A percentile compares a stretch with the other conserved stretches of the same genome.
Conservation (phyloP, 2,329 filamentous ascomycete genomes). For the Xylariaceae sp. region DNA sequence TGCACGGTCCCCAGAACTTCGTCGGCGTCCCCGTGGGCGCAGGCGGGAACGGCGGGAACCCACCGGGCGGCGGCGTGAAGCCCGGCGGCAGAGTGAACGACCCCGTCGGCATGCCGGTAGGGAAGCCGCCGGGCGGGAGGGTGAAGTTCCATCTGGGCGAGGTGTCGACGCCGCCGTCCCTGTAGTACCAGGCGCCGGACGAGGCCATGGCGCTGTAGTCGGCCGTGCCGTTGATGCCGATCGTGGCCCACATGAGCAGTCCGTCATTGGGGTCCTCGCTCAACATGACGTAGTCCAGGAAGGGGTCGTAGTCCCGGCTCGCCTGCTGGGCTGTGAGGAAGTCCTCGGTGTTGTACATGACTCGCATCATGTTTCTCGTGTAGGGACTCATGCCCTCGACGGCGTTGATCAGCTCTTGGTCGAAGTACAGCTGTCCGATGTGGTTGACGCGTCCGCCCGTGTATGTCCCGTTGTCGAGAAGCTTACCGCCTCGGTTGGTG, state of each 20-base stretch:
- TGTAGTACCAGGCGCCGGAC: slow-evolving; percentile 33
- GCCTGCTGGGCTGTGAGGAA: slow-evolving; percentile 52
- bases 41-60: slow-evolving; percentile 27
- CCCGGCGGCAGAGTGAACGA: slow-evolving; percentile 21
- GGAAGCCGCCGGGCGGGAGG: slow-evolving; percentile 24
- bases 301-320: slow-evolving; percentile 46
- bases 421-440: slow-evolving; percentile 67
- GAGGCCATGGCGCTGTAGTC: slow-evolving; percentile 30
- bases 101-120: slow-evolving; percentile 18
- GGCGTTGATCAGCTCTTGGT: slow-evolving; percentile 58
- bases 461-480: slow-evolving; percentile 56
- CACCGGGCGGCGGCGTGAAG: slow-evolving; percentile 11
- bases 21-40: slow-evolving; percentile 21
- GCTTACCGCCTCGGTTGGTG: slow-evolving; percentile 36
- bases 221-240: slow-evolving; percentile 53
- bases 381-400: slow-evolving; percentile 59
- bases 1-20: slow-evolving; percentile 34
- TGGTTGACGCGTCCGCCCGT: slow-evolving; percentile 59
- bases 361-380: slow-evolving; percentile 47
- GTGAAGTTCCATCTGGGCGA: slow-evolving; percentile 30
- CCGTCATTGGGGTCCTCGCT: slow-evolving; percentile 58
- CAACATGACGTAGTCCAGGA: slow-evolving; percentile 63
- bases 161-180: slow-evolving; percentile 33
- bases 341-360: slow-evolving; percentile 59
- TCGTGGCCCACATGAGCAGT: slow-evolving; percentile 57